phyloP scores from a whole-genome alignment of 2,329 filamentous ascomycete genomes.

The Phialophora verrucosa region DNA sequence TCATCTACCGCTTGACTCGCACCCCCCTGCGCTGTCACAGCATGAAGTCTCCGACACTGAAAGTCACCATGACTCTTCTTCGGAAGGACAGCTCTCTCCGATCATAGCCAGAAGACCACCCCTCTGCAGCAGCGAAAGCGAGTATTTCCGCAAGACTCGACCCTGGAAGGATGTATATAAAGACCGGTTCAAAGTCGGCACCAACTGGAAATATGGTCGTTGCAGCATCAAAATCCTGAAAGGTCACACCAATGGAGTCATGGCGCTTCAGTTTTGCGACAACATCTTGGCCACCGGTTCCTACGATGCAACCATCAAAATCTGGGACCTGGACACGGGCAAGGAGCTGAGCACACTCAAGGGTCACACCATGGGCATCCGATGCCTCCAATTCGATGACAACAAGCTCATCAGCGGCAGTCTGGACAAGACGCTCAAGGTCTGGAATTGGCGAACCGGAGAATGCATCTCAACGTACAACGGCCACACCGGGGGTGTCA shows the following conservation, averaged over 20 bases:
- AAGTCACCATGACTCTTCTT: conserved; percentile 21
- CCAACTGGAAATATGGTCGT: conserved; percentile 95
- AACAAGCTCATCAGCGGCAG: conserved; percentile 89
- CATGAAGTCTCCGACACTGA: conserved; percentile 23
- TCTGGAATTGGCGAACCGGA: conserved; percentile 97
- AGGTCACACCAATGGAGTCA: conserved; percentile 87
- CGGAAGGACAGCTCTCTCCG: conserved; percentile 27
- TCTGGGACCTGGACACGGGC: conserved; percentile 92
- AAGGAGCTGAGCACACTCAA: conserved; percentile 81
- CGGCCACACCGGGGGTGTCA: conserved; percentile 80
- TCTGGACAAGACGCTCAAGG: conserved; percentile 82
- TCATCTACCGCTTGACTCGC: conserved; percentile 60
- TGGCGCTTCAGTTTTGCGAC: conserved; percentile 80
- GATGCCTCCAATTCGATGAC: conserved; percentile 91
- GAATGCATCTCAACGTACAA: conserved; percentile 80
- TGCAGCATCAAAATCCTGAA: conserved; percentile 83
- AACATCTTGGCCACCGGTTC: conserved; percentile 91
- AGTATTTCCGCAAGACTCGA: conserved; percentile 46
- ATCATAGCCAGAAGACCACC: conserved; percentile 22
- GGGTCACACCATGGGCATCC: conserved; percentile 82
- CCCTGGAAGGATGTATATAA: conserved; percentile 98
- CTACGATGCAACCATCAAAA: conserved; percentile 92
- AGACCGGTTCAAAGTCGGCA: conserved; percentile 92
- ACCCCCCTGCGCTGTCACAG: conserved; percentile 52
- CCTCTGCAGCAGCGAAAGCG: conserved; percentile 20